phyloP scores from a whole-genome alignment of 2,329 filamentous ascomycete species.

The Shiraia sp. region DNA sequence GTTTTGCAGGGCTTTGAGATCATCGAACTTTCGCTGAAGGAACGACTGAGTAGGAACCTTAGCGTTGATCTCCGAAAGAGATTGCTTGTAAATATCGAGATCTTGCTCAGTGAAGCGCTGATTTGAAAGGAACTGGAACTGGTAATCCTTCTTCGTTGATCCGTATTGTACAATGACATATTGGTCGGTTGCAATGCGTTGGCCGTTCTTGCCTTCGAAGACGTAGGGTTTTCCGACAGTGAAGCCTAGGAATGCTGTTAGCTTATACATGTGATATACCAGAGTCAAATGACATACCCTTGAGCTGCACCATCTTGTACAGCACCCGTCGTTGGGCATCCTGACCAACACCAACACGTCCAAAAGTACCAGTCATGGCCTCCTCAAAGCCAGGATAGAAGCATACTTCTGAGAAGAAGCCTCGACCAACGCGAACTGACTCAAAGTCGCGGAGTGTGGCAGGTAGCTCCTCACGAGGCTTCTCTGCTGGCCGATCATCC shows the following conservation, averaged over 20 bases:
- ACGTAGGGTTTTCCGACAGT: conserved; percentile 80
- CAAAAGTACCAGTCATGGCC: conserved; percentile 80
- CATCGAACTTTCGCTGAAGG: conserved; percentile 72
- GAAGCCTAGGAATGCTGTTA: conserved; percentile 63
- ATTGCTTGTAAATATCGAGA: conserved; percentile 77
- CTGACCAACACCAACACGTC: conserved; percentile 79
- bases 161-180: conserved; percentile 83
- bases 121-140: conserved; percentile 90
- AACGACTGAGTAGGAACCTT: conserved; percentile 73
- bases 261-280: conserved; percentile 6
- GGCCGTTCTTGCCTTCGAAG: conserved; percentile 73
- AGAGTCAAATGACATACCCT: conserved; percentile 59
- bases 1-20: conserved; percentile 78
- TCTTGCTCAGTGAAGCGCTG: conserved; percentile 82
- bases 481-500: conserved; percentile 59
- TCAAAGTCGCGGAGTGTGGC: conserved; percentile 82
- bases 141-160: conserved; percentile 80
- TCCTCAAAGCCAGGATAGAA: conserved; percentile 90
- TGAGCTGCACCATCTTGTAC: conserved; percentile 88
- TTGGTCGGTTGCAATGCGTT: conserved; percentile 79
- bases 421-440: conserved; percentile 79
- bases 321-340: conserved; percentile 74
- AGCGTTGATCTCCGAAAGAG: conserved; percentile 69
- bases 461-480: conserved; percentile 66
- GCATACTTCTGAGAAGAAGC: conserved; percentile 86